These are phyloP conservation scores for Monilinia fructicola DNA, from an alignment of 2,329 filamentous ascomycete species.

Conservation along the genomic window DNA sequence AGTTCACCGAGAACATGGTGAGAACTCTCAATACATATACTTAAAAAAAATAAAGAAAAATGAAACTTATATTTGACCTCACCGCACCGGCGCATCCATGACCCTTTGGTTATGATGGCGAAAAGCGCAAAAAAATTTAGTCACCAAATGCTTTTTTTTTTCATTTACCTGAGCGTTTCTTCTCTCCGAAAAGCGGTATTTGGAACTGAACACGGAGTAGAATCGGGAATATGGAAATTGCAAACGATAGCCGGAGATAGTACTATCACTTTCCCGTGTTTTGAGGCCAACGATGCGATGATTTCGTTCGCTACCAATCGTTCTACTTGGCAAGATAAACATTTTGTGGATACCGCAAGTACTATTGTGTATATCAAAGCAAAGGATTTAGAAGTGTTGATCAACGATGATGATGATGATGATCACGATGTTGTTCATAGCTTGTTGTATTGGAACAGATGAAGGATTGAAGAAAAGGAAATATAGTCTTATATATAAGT, in stretches of 20 bases:
- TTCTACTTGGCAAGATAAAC: background rate
- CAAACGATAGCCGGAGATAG: too few species aligned
- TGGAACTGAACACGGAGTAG: background rate
- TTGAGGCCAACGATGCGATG: background rate
- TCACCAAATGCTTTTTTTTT: slow-evolving; percentile 14
- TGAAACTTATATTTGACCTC: too few species aligned
- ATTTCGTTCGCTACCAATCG: background rate
- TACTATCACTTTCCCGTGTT: background rate
- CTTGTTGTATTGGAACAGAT: too few species aligned
- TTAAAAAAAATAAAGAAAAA: too few species aligned
- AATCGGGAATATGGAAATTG: background rate
- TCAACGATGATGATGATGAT: too few species aligned
- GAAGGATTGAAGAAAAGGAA: too few species aligned
- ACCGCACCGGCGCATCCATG: slow-evolving; percentile 9
- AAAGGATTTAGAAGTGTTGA: too few species aligned
- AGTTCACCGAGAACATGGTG: background rate
- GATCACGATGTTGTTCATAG: too few species aligned
- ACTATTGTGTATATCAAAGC: too few species aligned
- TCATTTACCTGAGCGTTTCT: background rate
- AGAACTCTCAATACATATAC: background rate
- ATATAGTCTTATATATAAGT: too few species aligned
- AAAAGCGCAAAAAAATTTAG: slow-evolving; percentile 5
- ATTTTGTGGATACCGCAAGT: slow-evolving; percentile 1
- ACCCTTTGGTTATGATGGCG: background rate
- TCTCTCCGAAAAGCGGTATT: background rate